phyloP scores from a whole-genome alignment of 2,329 filamentous ascomycete genomes.

The Trichothecium roseum region DNA sequence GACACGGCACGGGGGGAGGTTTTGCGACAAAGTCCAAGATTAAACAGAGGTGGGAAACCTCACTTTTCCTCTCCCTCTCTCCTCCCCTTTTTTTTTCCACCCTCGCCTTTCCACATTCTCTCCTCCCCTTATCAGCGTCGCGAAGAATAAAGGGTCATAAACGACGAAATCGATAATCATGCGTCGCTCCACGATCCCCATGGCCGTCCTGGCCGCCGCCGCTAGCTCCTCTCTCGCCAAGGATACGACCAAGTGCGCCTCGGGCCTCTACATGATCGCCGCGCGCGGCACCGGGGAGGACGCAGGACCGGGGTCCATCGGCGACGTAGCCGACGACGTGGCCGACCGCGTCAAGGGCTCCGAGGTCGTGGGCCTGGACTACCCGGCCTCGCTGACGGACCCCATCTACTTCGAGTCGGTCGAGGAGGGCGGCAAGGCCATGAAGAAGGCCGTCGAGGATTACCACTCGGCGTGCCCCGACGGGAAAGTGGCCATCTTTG shows the following conservation, averaged over 20 bases:
- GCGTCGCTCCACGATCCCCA: not conserved
- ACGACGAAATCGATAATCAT: not conserved
- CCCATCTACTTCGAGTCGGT: slow-evolving; percentile 24
- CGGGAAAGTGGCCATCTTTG: slow-evolving; percentile 28
- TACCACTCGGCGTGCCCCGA: slow-evolving; percentile 25
- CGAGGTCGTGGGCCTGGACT: slow-evolving; percentile 21
- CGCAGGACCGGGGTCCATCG: slow-evolving; percentile 21
- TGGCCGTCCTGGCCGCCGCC: slow-evolving; percentile 2
- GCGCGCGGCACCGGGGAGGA: slow-evolving; percentile 26
- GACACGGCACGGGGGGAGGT: no score
- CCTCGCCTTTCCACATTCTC: no score
- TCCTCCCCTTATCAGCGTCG: not conserved
- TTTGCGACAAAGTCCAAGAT: no score
- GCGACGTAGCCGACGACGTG: slow-evolving; percentile 20
- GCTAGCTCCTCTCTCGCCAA: slow-evolving; percentile 13
- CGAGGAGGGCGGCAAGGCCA: slow-evolving; percentile 16
- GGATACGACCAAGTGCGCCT: slow-evolving; percentile 15
- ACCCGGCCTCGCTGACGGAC: slow-evolving; percentile 23
- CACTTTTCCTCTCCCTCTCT: no score
- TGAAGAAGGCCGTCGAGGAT: slow-evolving; percentile 18
- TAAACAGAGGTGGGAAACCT: no score
- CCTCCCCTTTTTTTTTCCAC: no score
- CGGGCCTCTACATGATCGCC: slow-evolving; percentile 28
- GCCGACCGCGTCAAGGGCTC: slow-evolving; percentile 21
- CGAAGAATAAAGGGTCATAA: no score